Conservation (phyloP, 108 stramenopile genomes). For the Asterionellopsis glacialis region DNA sequence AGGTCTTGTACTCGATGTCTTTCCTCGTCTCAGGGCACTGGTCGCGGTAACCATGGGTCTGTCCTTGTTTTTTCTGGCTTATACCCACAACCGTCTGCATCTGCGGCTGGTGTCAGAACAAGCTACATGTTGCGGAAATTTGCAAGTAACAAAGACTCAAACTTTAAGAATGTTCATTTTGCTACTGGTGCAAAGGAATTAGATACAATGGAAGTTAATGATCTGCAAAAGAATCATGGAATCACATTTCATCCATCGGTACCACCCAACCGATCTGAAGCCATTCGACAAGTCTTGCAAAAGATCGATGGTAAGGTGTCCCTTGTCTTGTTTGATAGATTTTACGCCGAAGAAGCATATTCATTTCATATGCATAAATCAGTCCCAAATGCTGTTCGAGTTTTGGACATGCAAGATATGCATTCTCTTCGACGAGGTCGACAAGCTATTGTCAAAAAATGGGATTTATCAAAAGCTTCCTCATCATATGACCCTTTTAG, state of each 20-base stretch:
- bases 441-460: conserved; percentile 37
- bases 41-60: too few relatives aligned
- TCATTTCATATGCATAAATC: conserved; percentile 49
- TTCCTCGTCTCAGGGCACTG: too few relatives aligned
- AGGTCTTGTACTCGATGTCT: too few relatives aligned
- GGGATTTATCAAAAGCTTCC: not conserved
- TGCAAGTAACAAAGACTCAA: conserved; percentile 1
- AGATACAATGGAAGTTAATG: conserved; percentile 4
- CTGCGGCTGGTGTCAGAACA: conserved; percentile 64
- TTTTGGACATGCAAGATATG: conserved; percentile 86
- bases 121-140: conserved; percentile 38
- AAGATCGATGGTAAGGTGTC: conserved; percentile 12
- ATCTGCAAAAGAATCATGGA: conserved; percentile 2
- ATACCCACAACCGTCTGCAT: conserved; percentile 57
- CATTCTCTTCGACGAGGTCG: conserved; percentile 58
- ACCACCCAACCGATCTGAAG: conserved; percentile 21
- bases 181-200: conserved; percentile 2
- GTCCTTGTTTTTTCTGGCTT: conserved; percentile 42
- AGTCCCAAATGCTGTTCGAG: conserved; percentile 38
- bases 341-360: conserved; percentile 69
- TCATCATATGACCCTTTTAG: not conserved
- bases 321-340: conserved; percentile 67
- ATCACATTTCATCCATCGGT: conserved; percentile 27
- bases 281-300: conserved; percentile 24
- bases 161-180: conserved; percentile 25